Percentiles rank a stretch among this genome's conserved stretches.
Evolutionary conservation across 2,329 filamentous ascomycete species (phyloP).

Genomic region (Trichoderma sp.): DNA sequence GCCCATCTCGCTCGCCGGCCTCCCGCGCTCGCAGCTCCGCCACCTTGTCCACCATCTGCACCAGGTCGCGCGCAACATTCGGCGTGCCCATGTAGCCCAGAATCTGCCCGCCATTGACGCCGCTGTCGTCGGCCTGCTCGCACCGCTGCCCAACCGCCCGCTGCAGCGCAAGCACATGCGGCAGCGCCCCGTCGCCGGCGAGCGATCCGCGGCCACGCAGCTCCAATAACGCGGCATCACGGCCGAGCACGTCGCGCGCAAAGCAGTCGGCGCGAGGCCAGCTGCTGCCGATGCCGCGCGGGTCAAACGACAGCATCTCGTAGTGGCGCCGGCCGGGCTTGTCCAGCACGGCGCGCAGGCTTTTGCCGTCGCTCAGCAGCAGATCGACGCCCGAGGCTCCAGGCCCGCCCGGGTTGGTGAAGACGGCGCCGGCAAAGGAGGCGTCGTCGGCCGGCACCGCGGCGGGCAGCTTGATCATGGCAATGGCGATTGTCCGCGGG

Average conservation of each 20-base stretch:
- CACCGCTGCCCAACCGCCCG: conserved; percentile 37
- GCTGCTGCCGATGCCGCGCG: conserved; percentile 44
- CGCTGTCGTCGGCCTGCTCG: conserved; percentile 23
- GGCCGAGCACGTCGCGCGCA: conserved; percentile 33
- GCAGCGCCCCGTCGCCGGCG: neutral
- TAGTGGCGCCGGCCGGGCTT: conserved; percentile 38
- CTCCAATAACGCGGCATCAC: neutral
- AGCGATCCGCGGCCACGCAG: neutral
- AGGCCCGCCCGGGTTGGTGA: conserved; percentile 50
- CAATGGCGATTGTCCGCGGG: conserved; percentile 39
- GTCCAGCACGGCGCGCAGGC: conserved; percentile 30
- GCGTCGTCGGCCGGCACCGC: conserved; percentile 41
- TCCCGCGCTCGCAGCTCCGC: conserved; percentile 35
- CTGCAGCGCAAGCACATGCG: conserved; percentile 26
- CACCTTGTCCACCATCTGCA: conserved; percentile 37
- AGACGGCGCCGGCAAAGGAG: conserved; percentile 45
- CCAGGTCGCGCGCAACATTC: conserved; percentile 46
- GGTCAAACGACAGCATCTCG: conserved; percentile 48
- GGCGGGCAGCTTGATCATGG: conserved; percentile 45
- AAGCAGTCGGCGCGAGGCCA: conserved; percentile 45
- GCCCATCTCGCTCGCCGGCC: neutral
- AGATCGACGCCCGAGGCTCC: conserved; percentile 43
- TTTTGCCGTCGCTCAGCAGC: conserved; percentile 27
- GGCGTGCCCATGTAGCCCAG: conserved; percentile 40
- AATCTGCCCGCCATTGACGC: conserved; percentile 32